Percentiles rank a stretch among this genome's conserved stretches.
These are phyloP conservation scores for Zalaria obscura DNA, from an alignment of 2,329 filamentous ascomycete species.

Conservation along the genomic window DNA sequence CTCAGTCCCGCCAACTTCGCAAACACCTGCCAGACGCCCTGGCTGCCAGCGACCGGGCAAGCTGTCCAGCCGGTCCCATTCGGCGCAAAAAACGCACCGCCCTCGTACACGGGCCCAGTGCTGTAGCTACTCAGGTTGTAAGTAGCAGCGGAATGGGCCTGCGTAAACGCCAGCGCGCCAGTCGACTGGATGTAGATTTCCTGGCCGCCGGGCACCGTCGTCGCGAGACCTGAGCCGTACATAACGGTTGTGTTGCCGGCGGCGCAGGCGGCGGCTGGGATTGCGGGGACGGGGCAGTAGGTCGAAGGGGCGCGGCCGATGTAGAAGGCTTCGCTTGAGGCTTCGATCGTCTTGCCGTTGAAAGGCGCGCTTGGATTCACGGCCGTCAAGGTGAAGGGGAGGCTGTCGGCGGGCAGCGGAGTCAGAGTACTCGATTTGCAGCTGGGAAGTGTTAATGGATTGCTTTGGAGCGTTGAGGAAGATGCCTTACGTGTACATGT, in stretches of 20 bases:
- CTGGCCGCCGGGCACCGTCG: constrained; percentile 11
- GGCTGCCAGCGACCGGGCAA: constrained; percentile 7
- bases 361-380: constrained; percentile 6
- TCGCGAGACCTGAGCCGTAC: constrained; percentile 5
- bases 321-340: constrained; percentile 7
- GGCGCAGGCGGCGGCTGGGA: constrained; percentile 2
- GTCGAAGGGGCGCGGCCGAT: constrained; percentile 4
- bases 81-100: constrained; percentile 8
- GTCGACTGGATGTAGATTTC: constrained; percentile 8
- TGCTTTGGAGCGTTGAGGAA: background rate
- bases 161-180: constrained; percentile 10
- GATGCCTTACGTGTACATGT: constrained; percentile 3
- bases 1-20: constrained; percentile 4
- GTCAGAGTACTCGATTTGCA: constrained; percentile 1
- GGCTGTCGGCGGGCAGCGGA: background rate
- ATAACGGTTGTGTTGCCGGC: constrained; percentile 6
- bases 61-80: constrained; percentile 7
- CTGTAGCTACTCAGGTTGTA: constrained; percentile 5
- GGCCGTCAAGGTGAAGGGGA: constrained; percentile 8
- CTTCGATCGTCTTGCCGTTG: constrained; percentile 7
- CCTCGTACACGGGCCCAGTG: constrained; percentile 6
- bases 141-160: constrained; percentile 8
- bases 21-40: constrained; percentile 7
- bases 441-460: background rate
- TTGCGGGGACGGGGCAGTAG: constrained; percentile 7